phyloP scores from a whole-genome alignment of 306 rosid genomes.

The Mimosa bimucronata region DNA sequence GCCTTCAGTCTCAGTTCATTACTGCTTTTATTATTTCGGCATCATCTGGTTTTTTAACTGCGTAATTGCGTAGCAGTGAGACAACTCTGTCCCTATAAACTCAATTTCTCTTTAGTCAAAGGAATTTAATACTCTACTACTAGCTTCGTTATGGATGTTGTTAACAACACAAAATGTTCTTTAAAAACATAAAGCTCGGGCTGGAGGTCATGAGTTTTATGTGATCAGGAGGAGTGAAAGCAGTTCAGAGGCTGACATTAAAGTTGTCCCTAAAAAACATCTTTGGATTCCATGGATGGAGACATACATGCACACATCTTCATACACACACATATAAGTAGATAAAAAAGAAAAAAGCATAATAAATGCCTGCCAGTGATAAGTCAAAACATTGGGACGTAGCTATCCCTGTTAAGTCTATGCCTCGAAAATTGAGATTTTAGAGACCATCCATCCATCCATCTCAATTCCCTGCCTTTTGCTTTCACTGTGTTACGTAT shows the following conservation, averaged over 20 bases:
- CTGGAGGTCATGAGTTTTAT: background rate
- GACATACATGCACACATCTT: conserved; percentile 42
- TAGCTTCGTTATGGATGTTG: background rate
- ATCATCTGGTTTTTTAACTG: conserved; percentile 11
- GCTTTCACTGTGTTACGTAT: background rate
- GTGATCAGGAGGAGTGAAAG: background rate
- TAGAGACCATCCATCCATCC: background rate
- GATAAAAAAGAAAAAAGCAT: conserved; percentile 14
- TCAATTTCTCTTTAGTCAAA: background rate
- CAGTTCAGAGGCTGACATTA: conserved; percentile 1
- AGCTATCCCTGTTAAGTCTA: conserved; percentile 43
- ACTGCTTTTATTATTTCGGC: background rate
- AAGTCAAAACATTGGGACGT: conserved; percentile 64
- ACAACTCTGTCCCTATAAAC: background rate
- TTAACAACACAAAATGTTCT: conserved; percentile 28
- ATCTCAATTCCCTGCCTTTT: background rate
- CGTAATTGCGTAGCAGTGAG: conserved; percentile 34
- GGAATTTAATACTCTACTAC: conserved; percentile 10
- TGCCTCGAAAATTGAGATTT: conserved; percentile 50
- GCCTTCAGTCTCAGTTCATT: conserved; percentile 14
- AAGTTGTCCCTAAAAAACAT: conserved; percentile 14
- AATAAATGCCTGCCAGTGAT: conserved; percentile 53
- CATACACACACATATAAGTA: background rate
- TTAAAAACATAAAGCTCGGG: conserved; percentile 34
- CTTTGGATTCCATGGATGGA: conserved; percentile 34